Conservation (phyloP, 768 basidiomycete species). For the Suillus occidentalis region DNA sequence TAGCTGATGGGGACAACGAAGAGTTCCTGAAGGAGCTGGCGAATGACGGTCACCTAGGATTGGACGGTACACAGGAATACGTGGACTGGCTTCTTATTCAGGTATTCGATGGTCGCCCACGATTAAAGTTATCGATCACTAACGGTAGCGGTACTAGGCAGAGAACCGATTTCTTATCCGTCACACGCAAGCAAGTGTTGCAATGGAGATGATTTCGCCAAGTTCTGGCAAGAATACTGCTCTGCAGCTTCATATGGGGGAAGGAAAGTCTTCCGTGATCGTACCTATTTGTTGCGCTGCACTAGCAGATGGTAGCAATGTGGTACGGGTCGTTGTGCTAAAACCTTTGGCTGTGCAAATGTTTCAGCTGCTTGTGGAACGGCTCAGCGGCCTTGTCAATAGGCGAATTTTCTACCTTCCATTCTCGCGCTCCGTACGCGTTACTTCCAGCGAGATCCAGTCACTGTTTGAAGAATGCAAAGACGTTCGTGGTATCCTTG, state of each 20-base stretch:
- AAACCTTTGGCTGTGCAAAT: constrained; percentile 33
- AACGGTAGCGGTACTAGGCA: constrained; percentile 18
- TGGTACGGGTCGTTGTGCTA: constrained; percentile 35
- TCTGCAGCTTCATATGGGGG: constrained; percentile 56
- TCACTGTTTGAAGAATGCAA: constrained; percentile 31
- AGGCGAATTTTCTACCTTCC: constrained; percentile 34
- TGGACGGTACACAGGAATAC: constrained; percentile 14
- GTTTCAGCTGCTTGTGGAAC: constrained; percentile 32
- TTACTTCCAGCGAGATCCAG: constrained; percentile 19
- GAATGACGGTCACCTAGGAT: constrained; percentile 21
- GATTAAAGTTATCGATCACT: background rate
- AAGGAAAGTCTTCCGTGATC: constrained; percentile 49
- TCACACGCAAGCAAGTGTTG: constrained; percentile 27
- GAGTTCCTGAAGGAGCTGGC: constrained; percentile 18
- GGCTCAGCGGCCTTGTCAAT: constrained; percentile 31
- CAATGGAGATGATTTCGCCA: constrained; percentile 34
- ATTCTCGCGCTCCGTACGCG: constrained; percentile 27
- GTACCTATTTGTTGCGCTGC: constrained; percentile 28
- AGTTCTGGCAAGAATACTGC: constrained; percentile 32
- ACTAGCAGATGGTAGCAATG: constrained; percentile 26
- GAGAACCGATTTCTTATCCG: constrained; percentile 27
- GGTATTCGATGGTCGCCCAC: constrained; percentile 5
- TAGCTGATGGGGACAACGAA: constrained; percentile 6
- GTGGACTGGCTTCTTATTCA: constrained; percentile 23
- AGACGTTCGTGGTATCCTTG: constrained; percentile 37